A percentile compares a stretch with the other conserved stretches of the same genome.
Evolutionary conservation across 805 yeast genomes (phyloP).

Genomic region (Kockiozyma suomiensis): DNA sequence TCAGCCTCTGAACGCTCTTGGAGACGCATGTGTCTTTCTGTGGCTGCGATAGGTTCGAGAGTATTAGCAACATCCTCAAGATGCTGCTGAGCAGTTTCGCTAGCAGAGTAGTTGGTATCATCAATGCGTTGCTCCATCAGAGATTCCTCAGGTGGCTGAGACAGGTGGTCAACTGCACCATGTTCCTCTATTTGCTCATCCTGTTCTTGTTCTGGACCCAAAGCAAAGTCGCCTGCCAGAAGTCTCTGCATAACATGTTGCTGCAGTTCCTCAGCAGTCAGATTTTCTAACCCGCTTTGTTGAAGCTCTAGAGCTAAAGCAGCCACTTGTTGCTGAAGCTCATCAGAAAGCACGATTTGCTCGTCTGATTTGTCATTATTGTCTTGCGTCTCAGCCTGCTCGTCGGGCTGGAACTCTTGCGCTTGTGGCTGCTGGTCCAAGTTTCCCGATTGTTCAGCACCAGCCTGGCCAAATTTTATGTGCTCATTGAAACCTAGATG

Average conservation of each 20-base stretch:
- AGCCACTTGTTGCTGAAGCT: conserved; percentile 15
- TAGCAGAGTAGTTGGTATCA: not conserved
- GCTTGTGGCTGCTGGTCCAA: not conserved
- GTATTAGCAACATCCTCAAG: not conserved
- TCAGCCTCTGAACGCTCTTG: too few relatives aligned
- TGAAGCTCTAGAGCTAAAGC: conserved; percentile 14
- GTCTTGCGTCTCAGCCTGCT: not conserved
- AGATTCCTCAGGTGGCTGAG: not conserved
- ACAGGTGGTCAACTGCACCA: too few relatives aligned
- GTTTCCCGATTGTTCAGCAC: not conserved
- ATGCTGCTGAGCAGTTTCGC: not conserved
- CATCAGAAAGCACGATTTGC: conserved; percentile 7
- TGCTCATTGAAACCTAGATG: not conserved
- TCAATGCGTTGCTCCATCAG: not conserved
- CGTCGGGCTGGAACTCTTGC: not conserved
- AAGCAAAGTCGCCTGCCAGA: conserved; percentile 7
- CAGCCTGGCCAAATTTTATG: not conserved
- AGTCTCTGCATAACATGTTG: conserved; percentile 17
- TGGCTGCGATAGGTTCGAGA: not conserved
- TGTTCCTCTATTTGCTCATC: not conserved
- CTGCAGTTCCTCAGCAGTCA: conserved; percentile 19
- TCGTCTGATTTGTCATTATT: not conserved
- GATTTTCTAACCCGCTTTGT: conserved; percentile 6
- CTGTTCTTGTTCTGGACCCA: conserved; percentile 1
- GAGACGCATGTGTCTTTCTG: too few relatives aligned